Evolutionary conservation across 1,139 yeast species (phyloP), one percentile per base, ranked within the genome.

Genomic region (Pneumocystis murina): DNA sequence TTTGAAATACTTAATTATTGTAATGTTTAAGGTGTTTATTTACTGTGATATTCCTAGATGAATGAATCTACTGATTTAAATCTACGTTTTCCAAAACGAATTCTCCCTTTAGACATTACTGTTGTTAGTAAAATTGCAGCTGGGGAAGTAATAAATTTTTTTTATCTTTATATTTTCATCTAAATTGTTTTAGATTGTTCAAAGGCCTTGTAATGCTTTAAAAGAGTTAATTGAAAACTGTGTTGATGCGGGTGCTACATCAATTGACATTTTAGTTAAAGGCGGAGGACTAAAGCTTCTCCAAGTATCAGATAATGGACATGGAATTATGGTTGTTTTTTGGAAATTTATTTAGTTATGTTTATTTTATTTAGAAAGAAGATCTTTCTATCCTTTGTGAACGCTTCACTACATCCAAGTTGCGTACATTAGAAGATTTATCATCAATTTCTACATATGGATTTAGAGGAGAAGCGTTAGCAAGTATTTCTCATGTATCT

Each of bases 91-190:
- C 17, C 48, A 33, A 43, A 36, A 14, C 38, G 62, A 14, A 64
- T 65, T 30, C 66, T 76, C 70, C 78, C 81, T 62, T 79, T 89
- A 14, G 90, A 85, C 55, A 76, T 76, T 36, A 71, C 81, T 3
- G 97, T 91, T 41, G 87, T 94, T 63, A 91, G 89, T 73, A 81
- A 86, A 66, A 92, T 94, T 38, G 98, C 99, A 0, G 98, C 99
- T 0, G 98, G 98, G 0, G 98, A 94, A 60, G 64, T 62, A 62
- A 16, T 63, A 39, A 33, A 35, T 30, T 20, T n/a, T 39, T 10
- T 20, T 24, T 20, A 3, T n/a, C 28, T 14, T n/a, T 28, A 10
- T n/a, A 61, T 20, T 40, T 35, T 4, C 5, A 12, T 16, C 3
- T 36, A 7, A n/a, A 16, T 40, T 41, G 17, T n/a, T 14, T n/a